Evolutionary conservation across 805 yeast genomes (phyloP).

Genomic region (Cyberlindnera euphorbiae): DNA sequence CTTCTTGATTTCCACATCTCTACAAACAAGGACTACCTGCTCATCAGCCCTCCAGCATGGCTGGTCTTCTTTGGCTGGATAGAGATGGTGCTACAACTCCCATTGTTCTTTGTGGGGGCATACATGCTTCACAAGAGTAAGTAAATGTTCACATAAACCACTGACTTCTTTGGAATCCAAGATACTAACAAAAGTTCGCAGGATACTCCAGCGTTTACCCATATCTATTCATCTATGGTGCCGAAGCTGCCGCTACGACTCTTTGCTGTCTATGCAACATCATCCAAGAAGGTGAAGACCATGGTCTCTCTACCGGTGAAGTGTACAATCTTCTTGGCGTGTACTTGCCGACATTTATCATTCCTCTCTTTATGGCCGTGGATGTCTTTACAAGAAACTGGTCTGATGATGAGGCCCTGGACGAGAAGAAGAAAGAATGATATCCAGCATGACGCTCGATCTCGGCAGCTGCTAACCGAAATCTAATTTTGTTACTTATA

Average conservation of each 20-base stretch:
- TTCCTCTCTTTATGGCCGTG: constrained; percentile 51
- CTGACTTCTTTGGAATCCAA: neutral
- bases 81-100: constrained; percentile 75
- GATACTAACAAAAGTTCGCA: constrained; percentile 7
- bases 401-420: constrained; percentile 1
- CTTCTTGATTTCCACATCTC: constrained; percentile 56
- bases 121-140: constrained; percentile 30
- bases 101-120: constrained; percentile 58
- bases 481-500: no score
- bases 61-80: constrained; percentile 61
- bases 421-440: constrained; percentile 1
- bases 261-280: constrained; percentile 62
- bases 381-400: constrained; percentile 20
- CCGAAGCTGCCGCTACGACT: constrained; percentile 81
- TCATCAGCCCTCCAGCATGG: constrained; percentile 64
- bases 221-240: constrained; percentile 61
- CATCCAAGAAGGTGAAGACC: constrained; percentile 28
- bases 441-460: neutral
- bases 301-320: constrained; percentile 31
- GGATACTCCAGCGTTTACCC: constrained; percentile 29
- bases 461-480: no score
- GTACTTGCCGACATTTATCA: constrained; percentile 66
- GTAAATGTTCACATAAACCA: constrained; percentile 10
- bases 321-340: constrained; percentile 41
- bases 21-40: constrained; percentile 67